phyloP scores from a whole-genome alignment of 140 eudicot species.

The Oenanthe javanica region DNA sequence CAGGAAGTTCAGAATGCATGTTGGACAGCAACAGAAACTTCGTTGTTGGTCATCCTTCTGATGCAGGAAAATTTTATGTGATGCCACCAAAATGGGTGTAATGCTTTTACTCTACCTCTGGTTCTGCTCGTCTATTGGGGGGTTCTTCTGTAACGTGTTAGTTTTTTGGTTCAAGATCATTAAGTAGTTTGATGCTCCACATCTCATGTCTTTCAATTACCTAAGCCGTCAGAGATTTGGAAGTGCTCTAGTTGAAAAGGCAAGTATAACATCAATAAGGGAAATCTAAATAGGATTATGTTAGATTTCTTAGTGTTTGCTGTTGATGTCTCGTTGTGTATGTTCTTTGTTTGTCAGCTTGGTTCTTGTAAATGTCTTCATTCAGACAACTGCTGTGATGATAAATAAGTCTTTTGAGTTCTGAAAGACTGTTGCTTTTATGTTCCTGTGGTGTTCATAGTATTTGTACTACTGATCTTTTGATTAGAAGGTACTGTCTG shows the following conservation, averaged over 20 bases:
- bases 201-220: background rate
- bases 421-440: background rate
- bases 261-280: constrained; percentile 3
- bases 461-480: background rate
- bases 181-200: background rate
- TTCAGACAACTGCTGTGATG: background rate
- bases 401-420: background rate
- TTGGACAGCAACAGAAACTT: background rate
- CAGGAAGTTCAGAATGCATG: constrained; percentile 1
- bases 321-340: background rate
- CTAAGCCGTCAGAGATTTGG: background rate
- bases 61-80: constrained; percentile 19
- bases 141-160: background rate
- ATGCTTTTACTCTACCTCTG: background rate
- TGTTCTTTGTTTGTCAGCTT: background rate
- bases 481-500: background rate
- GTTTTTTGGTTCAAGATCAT: background rate
- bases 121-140: background rate
- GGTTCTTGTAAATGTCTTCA: constrained; percentile 2
- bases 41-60: constrained; percentile 17
- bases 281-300: background rate
- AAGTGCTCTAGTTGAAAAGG: background rate
- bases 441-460: background rate
- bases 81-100: constrained; percentile 30
- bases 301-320: background rate